These are phyloP conservation scores for Pythium aristosporum DNA, from an alignment of 352 stramenopile species.

Conservation along the genomic window DNA sequence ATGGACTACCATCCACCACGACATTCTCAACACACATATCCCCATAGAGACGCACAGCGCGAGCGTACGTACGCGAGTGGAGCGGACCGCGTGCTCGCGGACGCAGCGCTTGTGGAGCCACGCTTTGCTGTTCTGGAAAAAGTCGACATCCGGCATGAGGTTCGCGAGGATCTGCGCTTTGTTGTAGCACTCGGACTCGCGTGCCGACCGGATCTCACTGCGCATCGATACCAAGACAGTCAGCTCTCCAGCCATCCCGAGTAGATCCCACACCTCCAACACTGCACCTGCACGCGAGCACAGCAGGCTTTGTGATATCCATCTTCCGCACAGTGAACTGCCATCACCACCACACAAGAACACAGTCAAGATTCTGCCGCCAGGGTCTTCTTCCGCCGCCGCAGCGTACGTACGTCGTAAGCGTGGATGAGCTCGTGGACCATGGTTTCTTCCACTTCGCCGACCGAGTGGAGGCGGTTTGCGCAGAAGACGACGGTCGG, in stretches of 20 bases:
- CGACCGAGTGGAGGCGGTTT: conserved; percentile 67
- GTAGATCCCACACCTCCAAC: background rate
- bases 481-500: conserved; percentile 83
- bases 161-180: conserved; percentile 64
- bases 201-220: conserved; percentile 81
- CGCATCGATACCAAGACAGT: background rate
- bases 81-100: conserved; percentile 70
- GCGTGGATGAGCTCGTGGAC: conserved; percentile 86
- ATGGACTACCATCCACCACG: conserved; percentile 50
- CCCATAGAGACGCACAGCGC: background rate
- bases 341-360: background rate
- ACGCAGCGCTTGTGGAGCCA: conserved; percentile 74
- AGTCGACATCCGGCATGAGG: conserved; percentile 54
- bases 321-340: conserved; percentile 85
- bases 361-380: background rate
- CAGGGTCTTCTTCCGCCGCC: background rate
- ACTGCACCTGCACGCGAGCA: conserved; percentile 76
- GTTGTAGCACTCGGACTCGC: conserved; percentile 82
- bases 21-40: background rate
- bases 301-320: conserved; percentile 79
- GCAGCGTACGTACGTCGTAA: conserved; percentile 55
- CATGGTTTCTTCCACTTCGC: conserved; percentile 81
- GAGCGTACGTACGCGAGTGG: conserved; percentile 54
- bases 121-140: conserved; percentile 56
- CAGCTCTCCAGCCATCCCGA: background rate